phyloP scores from a whole-genome alignment of 2,329 filamentous ascomycete species.

The Calonectria honghensis region DNA sequence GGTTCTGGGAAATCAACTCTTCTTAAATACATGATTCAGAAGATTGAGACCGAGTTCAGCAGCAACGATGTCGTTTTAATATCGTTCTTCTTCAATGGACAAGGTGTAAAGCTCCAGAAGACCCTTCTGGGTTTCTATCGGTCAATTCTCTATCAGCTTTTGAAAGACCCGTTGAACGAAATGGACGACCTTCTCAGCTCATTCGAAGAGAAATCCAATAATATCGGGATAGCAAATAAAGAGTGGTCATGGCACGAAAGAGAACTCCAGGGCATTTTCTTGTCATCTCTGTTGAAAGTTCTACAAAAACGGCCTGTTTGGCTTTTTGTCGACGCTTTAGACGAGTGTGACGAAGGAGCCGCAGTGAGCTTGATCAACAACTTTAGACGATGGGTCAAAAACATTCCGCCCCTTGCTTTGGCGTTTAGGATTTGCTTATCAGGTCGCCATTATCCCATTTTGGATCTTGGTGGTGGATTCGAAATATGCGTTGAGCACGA shows the following conservation, averaged over 20 bases:
- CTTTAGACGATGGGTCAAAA: constrained; percentile 47
- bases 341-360: constrained; percentile 56
- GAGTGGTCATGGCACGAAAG: constrained; percentile 49
- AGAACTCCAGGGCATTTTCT: constrained; percentile 51
- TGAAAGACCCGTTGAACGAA: constrained; percentile 49
- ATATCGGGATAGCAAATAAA: constrained; percentile 34
- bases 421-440: constrained; percentile 56
- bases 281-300: constrained; percentile 46
- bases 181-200: constrained; percentile 41
- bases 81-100: constrained; percentile 8
- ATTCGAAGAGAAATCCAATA: constrained; percentile 42
- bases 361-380: constrained; percentile 47
- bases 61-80: neutral
- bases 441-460: constrained; percentile 58
- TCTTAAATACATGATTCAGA: neutral
- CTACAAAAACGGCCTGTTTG: constrained; percentile 47
- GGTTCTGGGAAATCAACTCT: constrained; percentile 6
- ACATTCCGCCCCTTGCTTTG: constrained; percentile 37
- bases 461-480: constrained; percentile 40
- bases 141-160: constrained; percentile 58
- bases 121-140: neutral
- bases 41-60: neutral
- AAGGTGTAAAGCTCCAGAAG: constrained; percentile 1
- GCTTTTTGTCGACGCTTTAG: constrained; percentile 61
- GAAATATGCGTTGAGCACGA: constrained; percentile 57